A percentile compares a stretch with the other conserved stretches of the same genome.
phyloP scores from a whole-genome alignment of 352 stramenopile genomes.

The Phytophthora boehmeriae region DNA sequence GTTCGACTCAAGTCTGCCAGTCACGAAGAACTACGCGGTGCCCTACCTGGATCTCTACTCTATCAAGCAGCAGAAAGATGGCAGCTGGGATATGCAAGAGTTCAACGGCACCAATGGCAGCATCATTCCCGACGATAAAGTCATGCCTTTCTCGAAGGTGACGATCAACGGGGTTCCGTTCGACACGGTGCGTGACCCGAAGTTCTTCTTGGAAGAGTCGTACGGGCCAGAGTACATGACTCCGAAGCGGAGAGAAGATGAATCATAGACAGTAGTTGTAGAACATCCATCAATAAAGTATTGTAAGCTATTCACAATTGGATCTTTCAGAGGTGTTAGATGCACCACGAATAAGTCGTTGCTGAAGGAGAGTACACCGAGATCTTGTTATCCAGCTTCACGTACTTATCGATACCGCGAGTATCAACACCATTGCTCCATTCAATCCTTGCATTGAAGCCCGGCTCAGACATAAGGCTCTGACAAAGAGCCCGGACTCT shows the following conservation, averaged over 20 bases:
- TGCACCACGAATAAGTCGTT: too few species aligned
- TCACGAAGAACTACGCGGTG: slow-evolving; percentile 13
- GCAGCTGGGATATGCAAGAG: slow-evolving; percentile 24
- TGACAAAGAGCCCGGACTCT: too few species aligned
- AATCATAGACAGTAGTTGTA: too few species aligned
- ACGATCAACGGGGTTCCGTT: slow-evolving; percentile 41
- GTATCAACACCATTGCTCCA: too few species aligned
- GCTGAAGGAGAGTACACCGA: too few species aligned
- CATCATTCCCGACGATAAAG: slow-evolving; percentile 15
- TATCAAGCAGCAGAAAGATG: slow-evolving; percentile 16
- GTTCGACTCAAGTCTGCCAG: slow-evolving; percentile 29
- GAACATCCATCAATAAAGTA: too few species aligned
- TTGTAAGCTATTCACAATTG: too few species aligned
- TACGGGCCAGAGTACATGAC: slow-evolving; percentile 46
- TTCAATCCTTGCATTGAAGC: too few species aligned
- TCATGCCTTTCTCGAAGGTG: slow-evolving; percentile 32
- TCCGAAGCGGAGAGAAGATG: slow-evolving; percentile 12
- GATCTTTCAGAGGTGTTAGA: too few species aligned
- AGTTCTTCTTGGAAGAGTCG: slow-evolving; percentile 35
- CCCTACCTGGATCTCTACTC: slow-evolving; percentile 53
- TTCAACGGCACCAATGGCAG: slow-evolving; percentile 20
- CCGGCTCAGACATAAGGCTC: too few species aligned
- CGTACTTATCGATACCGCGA: too few species aligned
- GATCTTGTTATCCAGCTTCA: too few species aligned
- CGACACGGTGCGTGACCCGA: slow-evolving; percentile 40